Conservation (phyloP, 1,139 yeast species). For the Yamadazyma diospyri region DNA sequence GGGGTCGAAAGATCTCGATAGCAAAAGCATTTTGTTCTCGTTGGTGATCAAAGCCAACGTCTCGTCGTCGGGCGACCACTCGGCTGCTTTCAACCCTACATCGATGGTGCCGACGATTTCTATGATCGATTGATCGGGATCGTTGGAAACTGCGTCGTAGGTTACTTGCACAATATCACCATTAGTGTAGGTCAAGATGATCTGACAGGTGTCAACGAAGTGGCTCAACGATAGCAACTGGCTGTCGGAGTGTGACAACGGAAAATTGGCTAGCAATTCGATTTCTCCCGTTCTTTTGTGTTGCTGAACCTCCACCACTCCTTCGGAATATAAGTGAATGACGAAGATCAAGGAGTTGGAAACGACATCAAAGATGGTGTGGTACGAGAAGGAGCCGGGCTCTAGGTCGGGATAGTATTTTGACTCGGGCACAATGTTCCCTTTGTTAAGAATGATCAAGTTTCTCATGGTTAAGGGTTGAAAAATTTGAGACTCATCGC, state of each 20-base stretch:
- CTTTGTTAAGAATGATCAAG: conserved; percentile 54
- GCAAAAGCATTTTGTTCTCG: conserved; percentile 58
- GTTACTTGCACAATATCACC: conserved; percentile 71
- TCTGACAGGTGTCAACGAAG: conserved; percentile 60
- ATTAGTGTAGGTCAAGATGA: conserved; percentile 57
- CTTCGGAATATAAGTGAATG: conserved; percentile 58
- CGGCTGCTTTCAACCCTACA: conserved; percentile 66
- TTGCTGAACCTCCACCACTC: conserved; percentile 48
- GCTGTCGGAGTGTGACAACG: conserved; percentile 23
- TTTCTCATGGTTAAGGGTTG: conserved; percentile 44
- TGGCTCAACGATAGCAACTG: conserved; percentile 51
- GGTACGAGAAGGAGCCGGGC: conserved; percentile 61
- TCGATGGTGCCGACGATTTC: conserved; percentile 87
- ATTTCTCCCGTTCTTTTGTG: conserved; percentile 57
- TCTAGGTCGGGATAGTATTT: conserved; percentile 59
- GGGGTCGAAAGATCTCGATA: conserved; percentile 80
- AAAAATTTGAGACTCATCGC: conserved; percentile 4
- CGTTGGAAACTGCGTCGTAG: conserved; percentile 50
- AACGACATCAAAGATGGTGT: conserved; percentile 73
- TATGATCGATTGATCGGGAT: conserved; percentile 52
- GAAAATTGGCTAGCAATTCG: conserved; percentile 55
- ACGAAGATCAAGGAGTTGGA: conserved; percentile 71
- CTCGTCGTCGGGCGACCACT: conserved; percentile 94
- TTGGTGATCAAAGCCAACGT: conserved; percentile 66
- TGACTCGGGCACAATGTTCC: conserved; percentile 47